Evolutionary conservation across 2,329 filamentous ascomycete species (phyloP).

Genomic region (Phoma sp.): DNA sequence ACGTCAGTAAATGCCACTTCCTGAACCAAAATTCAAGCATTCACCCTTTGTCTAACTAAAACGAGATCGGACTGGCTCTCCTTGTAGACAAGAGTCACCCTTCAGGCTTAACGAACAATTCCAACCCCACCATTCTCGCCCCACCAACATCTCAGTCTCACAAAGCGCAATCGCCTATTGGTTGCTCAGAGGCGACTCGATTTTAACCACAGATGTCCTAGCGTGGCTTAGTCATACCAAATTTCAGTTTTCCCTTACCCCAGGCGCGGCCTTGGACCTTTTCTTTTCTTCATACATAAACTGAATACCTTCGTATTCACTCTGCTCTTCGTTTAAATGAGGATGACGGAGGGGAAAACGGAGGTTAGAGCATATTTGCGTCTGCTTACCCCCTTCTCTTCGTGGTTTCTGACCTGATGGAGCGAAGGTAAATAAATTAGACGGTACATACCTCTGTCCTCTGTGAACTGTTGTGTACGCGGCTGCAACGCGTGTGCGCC

Average conservation of each 20-base stretch:
- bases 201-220: conserved; percentile 16
- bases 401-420: conserved; percentile 48
- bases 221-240: conserved; percentile 36
- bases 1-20: conserved; percentile 10
- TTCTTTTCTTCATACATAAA: conserved; percentile 45
- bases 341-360: conserved; percentile 71
- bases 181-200: background rate
- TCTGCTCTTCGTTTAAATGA: conserved; percentile 66
- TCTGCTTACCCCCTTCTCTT: conserved; percentile 65
- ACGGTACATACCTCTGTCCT: conserved; percentile 48
- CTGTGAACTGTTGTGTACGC: background rate
- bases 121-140: conserved; percentile 14
- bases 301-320: conserved; percentile 66
- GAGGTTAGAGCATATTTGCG: conserved; percentile 60
- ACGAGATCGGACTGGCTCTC: background rate
- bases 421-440: conserved; percentile 55
- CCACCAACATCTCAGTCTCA: conserved; percentile 11
- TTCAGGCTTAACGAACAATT: conserved; percentile 4
- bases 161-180: conserved; percentile 26
- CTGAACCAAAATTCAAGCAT: background rate
- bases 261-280: conserved; percentile 28
- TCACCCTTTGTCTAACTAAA: background rate
- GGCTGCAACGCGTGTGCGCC: background rate
- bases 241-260: conserved; percentile 27
- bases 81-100: conserved; percentile 9